These are phyloP conservation scores for Aspergillus sclerotioniger DNA, from an alignment of 495 filamentous ascomycete genomes.

Conservation along the genomic window DNA sequence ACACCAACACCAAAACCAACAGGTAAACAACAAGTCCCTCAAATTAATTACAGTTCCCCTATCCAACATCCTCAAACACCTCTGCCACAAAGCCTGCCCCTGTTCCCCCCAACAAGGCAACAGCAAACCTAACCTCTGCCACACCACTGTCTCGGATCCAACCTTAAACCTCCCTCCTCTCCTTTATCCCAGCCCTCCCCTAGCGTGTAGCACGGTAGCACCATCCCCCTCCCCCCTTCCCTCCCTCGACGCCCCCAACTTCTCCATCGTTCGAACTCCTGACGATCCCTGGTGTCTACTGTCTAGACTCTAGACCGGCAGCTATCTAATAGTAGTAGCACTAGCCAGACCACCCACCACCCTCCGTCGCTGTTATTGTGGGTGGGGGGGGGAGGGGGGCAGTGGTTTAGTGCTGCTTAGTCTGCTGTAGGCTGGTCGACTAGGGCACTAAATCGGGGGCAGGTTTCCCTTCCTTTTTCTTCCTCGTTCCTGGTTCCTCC, in stretches of 20 bases:
- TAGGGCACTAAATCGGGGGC: background rate
- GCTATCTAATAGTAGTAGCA: background rate
- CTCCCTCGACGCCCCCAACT: slow-evolving; percentile 4
- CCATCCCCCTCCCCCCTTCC: background rate
- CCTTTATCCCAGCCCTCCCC: background rate
- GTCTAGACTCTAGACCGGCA: slow-evolving; percentile 5
- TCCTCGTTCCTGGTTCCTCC: background rate
- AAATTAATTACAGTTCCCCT: background rate
- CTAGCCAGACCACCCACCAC: no score
- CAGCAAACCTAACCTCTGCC: slow-evolving; percentile 2
- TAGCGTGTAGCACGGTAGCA: background rate
- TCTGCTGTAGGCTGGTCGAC: background rate
- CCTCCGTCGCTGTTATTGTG: background rate
- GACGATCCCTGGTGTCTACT: slow-evolving; percentile 17
- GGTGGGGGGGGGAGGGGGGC: no score
- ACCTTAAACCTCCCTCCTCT: slow-evolving; percentile 10
- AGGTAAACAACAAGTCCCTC: background rate
- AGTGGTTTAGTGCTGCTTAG: background rate
- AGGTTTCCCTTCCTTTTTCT: background rate
- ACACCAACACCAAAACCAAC: background rate
- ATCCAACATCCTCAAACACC: no score
- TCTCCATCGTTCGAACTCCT: slow-evolving; percentile 21
- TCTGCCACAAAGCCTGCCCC: no score
- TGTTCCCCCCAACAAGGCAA: no score
- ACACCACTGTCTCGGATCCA: slow-evolving; percentile 19